Evolutionary conservation across 495 filamentous ascomycete species (phyloP), one percentile per base, ranked within the genome.

Genomic region (Friedmanniomyces simplex): DNA sequence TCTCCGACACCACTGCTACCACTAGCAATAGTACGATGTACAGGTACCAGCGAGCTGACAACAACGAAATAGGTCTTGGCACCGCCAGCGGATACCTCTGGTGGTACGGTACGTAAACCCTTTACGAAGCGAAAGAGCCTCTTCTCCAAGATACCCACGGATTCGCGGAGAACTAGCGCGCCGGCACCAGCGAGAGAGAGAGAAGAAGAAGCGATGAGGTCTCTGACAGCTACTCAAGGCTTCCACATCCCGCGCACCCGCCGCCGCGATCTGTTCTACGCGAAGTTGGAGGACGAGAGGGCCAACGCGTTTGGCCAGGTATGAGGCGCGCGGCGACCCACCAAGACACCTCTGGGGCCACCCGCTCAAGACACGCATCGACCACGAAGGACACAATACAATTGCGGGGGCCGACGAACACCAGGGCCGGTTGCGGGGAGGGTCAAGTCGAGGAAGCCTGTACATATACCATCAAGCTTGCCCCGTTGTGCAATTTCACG

Each of bases 161-260:
- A 37, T n/a, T n/a, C n/a, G n/a, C n/a, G 14, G 24, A 47, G 36
- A 42, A 26, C 16, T 20, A 12, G 7, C 3, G 4, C 28, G 28
- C 28, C 10, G 28, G 28, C n/a, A n/a, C 28, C 28, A 32, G 28
- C 28, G 28, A 3, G 28, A 32, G 28, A 10, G 4, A 4, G 28
- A 10, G 28, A 32, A 10, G 4, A 32, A 32, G 4, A n/a, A n/a
- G n/a, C n/a, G n/a, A n/a, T n/a, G n/a, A 32, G 28, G 14, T 18
- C 25, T 32, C 11, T 41, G 4, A 46, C 30, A 59, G 13, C 39
- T 43, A 3, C 14, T 20, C 26, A 57, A 86, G 85, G 87, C 68
- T 90, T 82, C 75, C 87, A 91, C 75, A 78, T 90, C 49, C 87
- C 87, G 61, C 77, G 79, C 50, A 82, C 87, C 67, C 85, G 85